Conservation (phyloP, 495 filamentous ascomycete species). For the Xylaria sp. region DNA sequence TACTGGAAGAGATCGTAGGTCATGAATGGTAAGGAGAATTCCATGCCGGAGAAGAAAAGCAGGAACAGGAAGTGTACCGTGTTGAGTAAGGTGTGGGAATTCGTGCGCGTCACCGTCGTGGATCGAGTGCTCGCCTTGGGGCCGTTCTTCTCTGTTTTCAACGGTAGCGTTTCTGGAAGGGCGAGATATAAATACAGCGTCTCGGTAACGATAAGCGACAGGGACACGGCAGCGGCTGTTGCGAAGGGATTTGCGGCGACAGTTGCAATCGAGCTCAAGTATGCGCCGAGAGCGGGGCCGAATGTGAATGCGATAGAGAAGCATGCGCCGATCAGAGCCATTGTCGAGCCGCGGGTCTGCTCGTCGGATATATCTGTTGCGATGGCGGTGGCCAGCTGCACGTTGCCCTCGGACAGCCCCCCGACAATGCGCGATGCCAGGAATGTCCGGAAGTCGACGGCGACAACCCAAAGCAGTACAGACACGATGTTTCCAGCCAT, state of each 20-base stretch:
- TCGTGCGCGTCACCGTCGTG: slow-evolving; percentile 62
- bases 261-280: slow-evolving; percentile 72
- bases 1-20: slow-evolving; percentile 91
- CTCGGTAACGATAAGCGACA: slow-evolving; percentile 82
- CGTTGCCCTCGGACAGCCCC: slow-evolving; percentile 94
- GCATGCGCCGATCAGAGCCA: slow-evolving; percentile 94
- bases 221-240: slow-evolving; percentile 82
- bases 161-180: slow-evolving; percentile 88
- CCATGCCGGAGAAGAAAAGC: slow-evolving; percentile 96
- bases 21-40: slow-evolving; percentile 95
- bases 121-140: slow-evolving; percentile 33
- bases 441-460: slow-evolving; percentile 94
- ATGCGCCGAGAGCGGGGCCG: slow-evolving; percentile 89
- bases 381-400: slow-evolving; percentile 95
- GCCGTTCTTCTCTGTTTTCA: slow-evolving; percentile 43
- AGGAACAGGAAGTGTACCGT: slow-evolving; percentile 88
- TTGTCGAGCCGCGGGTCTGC: slow-evolving; percentile 80
- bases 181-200: slow-evolving; percentile 85
- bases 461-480: slow-evolving; percentile 91
- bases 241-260: slow-evolving; percentile 92
- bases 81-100: slow-evolving; percentile 84
- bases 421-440: slow-evolving; percentile 90
- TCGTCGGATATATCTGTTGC: slow-evolving; percentile 94
- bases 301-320: slow-evolving; percentile 98
- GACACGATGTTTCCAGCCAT: slow-evolving; percentile 95